Evolutionary conservation across 148 eudicot species (phyloP), one percentile per base, ranked within the genome.

Genomic region (Euryodendron excelsum): DNA sequence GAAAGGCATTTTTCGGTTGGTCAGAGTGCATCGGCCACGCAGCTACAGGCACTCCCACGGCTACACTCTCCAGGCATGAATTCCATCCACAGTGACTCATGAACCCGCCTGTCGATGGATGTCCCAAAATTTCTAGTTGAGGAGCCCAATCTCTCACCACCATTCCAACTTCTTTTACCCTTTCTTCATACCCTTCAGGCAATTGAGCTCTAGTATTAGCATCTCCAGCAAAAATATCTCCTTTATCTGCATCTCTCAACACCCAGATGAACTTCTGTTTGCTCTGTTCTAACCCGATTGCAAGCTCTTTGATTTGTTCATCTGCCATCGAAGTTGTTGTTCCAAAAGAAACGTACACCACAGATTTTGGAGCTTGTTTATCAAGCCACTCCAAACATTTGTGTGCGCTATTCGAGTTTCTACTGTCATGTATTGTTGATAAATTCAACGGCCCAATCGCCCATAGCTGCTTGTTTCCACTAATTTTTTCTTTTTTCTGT

Each of bases 231-330:
- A 72, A 72, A 10, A 33, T 55, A 30, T 72, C 75, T 53, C 75
- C 75, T 72, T 72, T 50, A 53, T 53, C 47, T 0, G 75, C 75
- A 4, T 72, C 75, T 72, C 81, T 39, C 3, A 64, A 63, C 21
- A 62, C 77, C 77, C 81, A 79, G 10, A 79, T 62, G 62, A 79
- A 79, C 47, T 53, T 72, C 27, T 79, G 77, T 7, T 5, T n/a
- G 9, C 71, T 61, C 11, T 47, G 21, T 18, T 79, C 81, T 9
- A 79, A 47, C 36, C 77, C 81, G 2, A 25, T 23, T 4, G 58
- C 58, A 0, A 61, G 78, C 41, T 75, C 78, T 62, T 28, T 75
- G 58, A 75, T 75, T 20, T 75, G 56, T 28, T 61, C 39, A 75
- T 62, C 30, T 0, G 59, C 28, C 69, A 75, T 21, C 0, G 78